A percentile compares a stretch with the other conserved stretches of the same genome.
Conservation (phyloP, 805 yeast genomes). For the Starmerella gropengiesseri region DNA sequence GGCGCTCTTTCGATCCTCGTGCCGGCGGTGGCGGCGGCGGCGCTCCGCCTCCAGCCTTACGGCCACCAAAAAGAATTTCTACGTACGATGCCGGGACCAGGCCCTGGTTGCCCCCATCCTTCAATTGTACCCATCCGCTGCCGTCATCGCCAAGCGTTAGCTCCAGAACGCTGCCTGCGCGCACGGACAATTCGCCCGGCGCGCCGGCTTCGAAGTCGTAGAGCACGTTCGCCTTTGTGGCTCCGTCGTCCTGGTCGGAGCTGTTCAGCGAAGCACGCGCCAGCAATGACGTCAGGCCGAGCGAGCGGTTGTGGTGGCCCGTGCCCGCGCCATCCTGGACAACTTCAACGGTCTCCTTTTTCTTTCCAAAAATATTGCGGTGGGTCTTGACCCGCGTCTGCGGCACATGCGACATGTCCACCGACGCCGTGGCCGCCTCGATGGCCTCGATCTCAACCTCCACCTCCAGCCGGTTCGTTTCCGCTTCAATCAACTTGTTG, state of each 20-base stretch:
- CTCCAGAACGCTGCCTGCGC: slow-evolving; percentile 48
- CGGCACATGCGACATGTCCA: slow-evolving; percentile 31
- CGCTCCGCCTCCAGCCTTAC: slow-evolving; percentile 27
- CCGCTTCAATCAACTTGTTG: slow-evolving; percentile 58
- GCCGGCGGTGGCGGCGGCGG: slow-evolving; percentile 62
- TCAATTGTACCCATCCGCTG: slow-evolving; percentile 72
- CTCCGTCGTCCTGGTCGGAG: slow-evolving; percentile 18
- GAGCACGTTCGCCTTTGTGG: slow-evolving; percentile 26
- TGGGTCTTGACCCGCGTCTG: slow-evolving; percentile 39
- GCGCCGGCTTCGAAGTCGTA: slow-evolving; percentile 60
- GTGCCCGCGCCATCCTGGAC: slow-evolving; percentile 11
- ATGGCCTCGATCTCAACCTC: slow-evolving; percentile 89
- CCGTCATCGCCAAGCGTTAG: slow-evolving; percentile 70
- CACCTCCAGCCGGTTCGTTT: slow-evolving; percentile 56
- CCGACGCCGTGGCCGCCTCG: slow-evolving; percentile 69
- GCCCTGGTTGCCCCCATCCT: slow-evolving; percentile 53
- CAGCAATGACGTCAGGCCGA: slow-evolving; percentile 24
- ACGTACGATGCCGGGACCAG: slow-evolving; percentile 79
- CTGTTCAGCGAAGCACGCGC: slow-evolving; percentile 18
- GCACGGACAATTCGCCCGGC: slow-evolving; percentile 58
- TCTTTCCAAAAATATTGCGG: slow-evolving; percentile 43
- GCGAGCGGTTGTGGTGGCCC: slow-evolving; percentile 12
- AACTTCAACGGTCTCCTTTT: slow-evolving; percentile 27
- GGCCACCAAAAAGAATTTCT: slow-evolving; percentile 33
- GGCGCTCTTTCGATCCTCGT: slow-evolving; percentile 31